These are phyloP conservation scores for Beauveria medogensis DNA, from an alignment of 2,329 filamentous ascomycete genomes.

Conservation along the genomic window DNA sequence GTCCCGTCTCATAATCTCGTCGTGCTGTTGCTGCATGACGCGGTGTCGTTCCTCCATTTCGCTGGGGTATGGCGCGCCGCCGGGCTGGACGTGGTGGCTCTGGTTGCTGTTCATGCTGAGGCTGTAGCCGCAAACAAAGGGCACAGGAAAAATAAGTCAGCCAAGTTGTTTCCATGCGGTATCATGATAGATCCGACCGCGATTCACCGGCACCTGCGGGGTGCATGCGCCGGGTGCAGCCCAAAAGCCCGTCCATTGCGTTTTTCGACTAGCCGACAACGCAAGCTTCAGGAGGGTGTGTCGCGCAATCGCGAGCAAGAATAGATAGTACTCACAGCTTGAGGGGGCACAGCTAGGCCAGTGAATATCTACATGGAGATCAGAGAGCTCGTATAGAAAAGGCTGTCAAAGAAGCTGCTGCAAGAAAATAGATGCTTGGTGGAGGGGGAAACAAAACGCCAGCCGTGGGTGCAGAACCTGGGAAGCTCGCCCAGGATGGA, in stretches of 20 bases:
- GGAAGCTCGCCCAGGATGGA: slow-evolving; percentile 24
- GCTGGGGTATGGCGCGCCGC: slow-evolving; percentile 35
- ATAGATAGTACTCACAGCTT: slow-evolving; percentile 25
- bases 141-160: not conserved
- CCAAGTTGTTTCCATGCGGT: not conserved
- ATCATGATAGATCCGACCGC: not conserved
- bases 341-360: slow-evolving; percentile 22
- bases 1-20: slow-evolving; percentile 37
- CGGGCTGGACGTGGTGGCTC: slow-evolving; percentile 32
- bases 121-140: not conserved
- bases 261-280: slow-evolving; percentile 5
- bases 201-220: not conserved
- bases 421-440: slow-evolving; percentile 12
- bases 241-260: not conserved
- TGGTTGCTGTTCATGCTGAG: slow-evolving; percentile 37
- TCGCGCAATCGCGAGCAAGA: slow-evolving; percentile 18
- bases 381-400: slow-evolving; percentile 14
- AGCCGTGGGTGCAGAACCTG: slow-evolving; percentile 26
- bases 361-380: slow-evolving; percentile 27
- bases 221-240: not conserved
- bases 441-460: slow-evolving; percentile 14
- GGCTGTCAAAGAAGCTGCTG: slow-evolving; percentile 1
- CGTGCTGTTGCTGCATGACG: slow-evolving; percentile 37
- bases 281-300: slow-evolving; percentile 16
- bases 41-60: slow-evolving; percentile 42